These are phyloP conservation scores for Aspergillus hancockii DNA, from an alignment of 495 filamentous ascomycete genomes.

Conservation along the genomic window DNA sequence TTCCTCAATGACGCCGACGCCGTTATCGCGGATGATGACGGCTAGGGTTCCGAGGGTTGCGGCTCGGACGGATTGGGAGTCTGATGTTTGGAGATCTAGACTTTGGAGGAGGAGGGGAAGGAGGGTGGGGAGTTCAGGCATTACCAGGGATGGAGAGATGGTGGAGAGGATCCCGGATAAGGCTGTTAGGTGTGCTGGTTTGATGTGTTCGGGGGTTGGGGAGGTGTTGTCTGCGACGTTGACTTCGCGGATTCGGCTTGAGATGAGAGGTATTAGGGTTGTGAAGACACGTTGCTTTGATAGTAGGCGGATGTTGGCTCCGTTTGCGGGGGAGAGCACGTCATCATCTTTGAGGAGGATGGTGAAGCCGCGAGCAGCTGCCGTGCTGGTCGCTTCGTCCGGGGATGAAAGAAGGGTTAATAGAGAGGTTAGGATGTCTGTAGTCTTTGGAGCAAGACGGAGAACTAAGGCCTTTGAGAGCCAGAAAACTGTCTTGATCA, in stretches of 20 bases:
- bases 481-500: constrained; percentile 52
- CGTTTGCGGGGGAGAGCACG: constrained; percentile 63
- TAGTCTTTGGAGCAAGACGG: constrained; percentile 47
- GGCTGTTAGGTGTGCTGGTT: constrained; percentile 67
- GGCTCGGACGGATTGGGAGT: constrained; percentile 55
- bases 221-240: constrained; percentile 30
- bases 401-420: constrained; percentile 56
- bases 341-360: constrained; percentile 64
- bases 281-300: constrained; percentile 67
- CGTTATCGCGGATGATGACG: constrained; percentile 59
- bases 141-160: constrained; percentile 59
- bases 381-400: constrained; percentile 39
- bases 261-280: constrained; percentile 60
- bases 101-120: constrained; percentile 70
- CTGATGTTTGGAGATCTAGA: constrained; percentile 59
- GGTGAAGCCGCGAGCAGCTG: constrained; percentile 59
- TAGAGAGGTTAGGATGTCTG: constrained; percentile 51
- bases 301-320: constrained; percentile 63
- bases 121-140: constrained; percentile 58
- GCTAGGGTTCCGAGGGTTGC: constrained; percentile 63
- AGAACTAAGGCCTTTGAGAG: constrained; percentile 56
- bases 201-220: constrained; percentile 33
- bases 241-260: constrained; percentile 53
- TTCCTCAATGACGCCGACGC: constrained; percentile 49
- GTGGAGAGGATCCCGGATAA: constrained; percentile 64